A percentile compares a stretch with the other conserved stretches of the same genome.
Conservation (phyloP, 1,284 basidiomycete species). For the Rhodotorula sp. region DNA sequence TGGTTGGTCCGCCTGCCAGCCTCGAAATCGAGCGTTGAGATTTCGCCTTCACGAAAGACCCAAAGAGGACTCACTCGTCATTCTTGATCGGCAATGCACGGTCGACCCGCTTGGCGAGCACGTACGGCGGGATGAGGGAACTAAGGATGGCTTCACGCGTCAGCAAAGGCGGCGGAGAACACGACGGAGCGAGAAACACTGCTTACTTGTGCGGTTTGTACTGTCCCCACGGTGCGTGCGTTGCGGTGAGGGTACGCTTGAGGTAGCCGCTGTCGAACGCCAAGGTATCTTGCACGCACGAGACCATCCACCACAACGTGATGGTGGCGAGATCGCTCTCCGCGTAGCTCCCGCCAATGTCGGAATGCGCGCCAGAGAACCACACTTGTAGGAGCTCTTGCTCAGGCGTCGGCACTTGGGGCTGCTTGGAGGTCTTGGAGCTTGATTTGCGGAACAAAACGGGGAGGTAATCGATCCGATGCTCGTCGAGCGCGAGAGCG, state of each 20-base stretch:
- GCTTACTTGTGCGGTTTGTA: conserved; percentile 21
- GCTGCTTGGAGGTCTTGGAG: conserved; percentile 12
- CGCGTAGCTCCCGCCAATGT: conserved; percentile 24
- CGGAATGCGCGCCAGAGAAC: conserved; percentile 10
- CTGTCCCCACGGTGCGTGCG: conserved; percentile 5
- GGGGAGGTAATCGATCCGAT: conserved; percentile 17
- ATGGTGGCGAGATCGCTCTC: conserved; percentile 12
- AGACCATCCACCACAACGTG: conserved; percentile 16
- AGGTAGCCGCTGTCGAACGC: conserved; percentile 11
- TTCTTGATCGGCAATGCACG: background rate
- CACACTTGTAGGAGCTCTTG: conserved; percentile 10
- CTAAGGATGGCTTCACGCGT: background rate
- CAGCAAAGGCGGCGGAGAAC: background rate
- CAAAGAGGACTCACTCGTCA: conserved; percentile 5
- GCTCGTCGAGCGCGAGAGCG: conserved; percentile 23
- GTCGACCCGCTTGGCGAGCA: conserved; percentile 2
- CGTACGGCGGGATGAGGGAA: background rate
- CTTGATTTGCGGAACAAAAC: background rate
- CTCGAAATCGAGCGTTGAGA: background rate
- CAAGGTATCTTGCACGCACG: background rate
- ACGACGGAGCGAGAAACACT: background rate
- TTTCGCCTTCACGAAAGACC: background rate
- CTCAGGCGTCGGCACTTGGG: background rate
- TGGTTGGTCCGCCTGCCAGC: conserved; percentile 8
- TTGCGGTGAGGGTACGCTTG: background rate